These are phyloP conservation scores for Reticulascus tulasneorum DNA, from an alignment of 2,329 filamentous ascomycete genomes.

Conservation along the genomic window DNA sequence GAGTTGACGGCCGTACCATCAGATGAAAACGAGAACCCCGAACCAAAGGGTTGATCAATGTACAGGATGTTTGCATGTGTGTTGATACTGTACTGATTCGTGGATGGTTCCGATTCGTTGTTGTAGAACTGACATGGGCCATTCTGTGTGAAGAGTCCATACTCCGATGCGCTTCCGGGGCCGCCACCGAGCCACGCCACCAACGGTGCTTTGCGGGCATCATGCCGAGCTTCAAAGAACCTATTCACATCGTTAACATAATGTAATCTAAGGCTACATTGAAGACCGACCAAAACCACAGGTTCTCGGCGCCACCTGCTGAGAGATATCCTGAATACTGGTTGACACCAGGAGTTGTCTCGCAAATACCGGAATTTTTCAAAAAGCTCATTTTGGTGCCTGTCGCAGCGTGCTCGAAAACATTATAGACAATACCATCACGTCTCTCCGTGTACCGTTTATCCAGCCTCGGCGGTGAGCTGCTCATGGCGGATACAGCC, in stretches of 20 bases:
- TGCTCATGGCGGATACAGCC: too few relatives aligned
- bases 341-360: conserved; percentile 45
- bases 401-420: conserved; percentile 45
- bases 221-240: conserved; percentile 32
- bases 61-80: conserved; percentile 35
- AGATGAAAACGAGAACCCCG: conserved; percentile 27
- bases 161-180: conserved; percentile 34
- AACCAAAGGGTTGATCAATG: conserved; percentile 19
- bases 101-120: conserved; percentile 27
- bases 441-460: too few relatives aligned
- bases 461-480: too few relatives aligned
- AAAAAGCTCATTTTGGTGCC: conserved; percentile 41
- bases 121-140: conserved; percentile 41
- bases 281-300: conserved; percentile 45
- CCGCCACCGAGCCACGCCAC: conserved; percentile 35
- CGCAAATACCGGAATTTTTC: conserved; percentile 47
- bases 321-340: conserved; percentile 47
- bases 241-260: too few relatives aligned
- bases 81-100: conserved; percentile 42
- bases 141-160: conserved; percentile 37
- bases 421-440: too few relatives aligned
- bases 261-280: too few relatives aligned
- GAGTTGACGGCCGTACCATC: conserved; percentile 29
- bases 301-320: conserved; percentile 29
- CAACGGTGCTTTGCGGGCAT: conserved; percentile 25